These are phyloP conservation scores for Hydrangea macrophylla DNA, from an alignment of 148 eudicot species.

Conservation along the genomic window DNA sequence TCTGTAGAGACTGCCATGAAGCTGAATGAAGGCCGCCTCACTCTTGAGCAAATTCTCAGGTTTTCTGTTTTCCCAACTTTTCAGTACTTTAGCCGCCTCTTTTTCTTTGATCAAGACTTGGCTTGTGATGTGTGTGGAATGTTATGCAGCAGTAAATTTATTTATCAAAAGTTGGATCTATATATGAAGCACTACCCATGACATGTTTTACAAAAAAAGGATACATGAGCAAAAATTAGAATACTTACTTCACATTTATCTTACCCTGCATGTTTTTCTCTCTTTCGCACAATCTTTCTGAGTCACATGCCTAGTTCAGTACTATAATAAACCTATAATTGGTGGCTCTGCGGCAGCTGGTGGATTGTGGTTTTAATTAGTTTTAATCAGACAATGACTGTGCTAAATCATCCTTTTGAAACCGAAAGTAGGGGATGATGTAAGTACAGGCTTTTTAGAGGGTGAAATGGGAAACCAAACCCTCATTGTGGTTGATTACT, in stretches of 20 bases:
- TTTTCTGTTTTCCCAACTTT: slow-evolving; percentile 12
- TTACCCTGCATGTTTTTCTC: no score
- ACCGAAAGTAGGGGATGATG: not conserved
- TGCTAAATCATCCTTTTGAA: not conserved
- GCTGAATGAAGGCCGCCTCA: slow-evolving; percentile 77
- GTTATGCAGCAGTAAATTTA: no score
- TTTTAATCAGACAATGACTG: no score
- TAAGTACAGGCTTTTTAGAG: not conserved
- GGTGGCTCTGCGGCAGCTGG: no score
- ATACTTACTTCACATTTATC: no score
- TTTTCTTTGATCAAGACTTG: not conserved
- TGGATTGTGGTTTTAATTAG: no score
- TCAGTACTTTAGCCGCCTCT: not conserved
- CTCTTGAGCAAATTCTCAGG: slow-evolving; percentile 98
- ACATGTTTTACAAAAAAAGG: no score
- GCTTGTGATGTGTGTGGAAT: not conserved
- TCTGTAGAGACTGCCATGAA: slow-evolving; percentile 83
- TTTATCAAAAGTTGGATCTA: no score
- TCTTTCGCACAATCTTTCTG: not conserved
- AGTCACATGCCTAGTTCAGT: not conserved
- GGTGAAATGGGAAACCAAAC: not conserved
- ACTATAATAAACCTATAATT: no score
- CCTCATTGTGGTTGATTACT: no score
- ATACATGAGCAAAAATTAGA: no score
- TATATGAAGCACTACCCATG: no score